Conservation (phyloP, 108 stramenopile species). For the Poteriospumella lacustris region DNA sequence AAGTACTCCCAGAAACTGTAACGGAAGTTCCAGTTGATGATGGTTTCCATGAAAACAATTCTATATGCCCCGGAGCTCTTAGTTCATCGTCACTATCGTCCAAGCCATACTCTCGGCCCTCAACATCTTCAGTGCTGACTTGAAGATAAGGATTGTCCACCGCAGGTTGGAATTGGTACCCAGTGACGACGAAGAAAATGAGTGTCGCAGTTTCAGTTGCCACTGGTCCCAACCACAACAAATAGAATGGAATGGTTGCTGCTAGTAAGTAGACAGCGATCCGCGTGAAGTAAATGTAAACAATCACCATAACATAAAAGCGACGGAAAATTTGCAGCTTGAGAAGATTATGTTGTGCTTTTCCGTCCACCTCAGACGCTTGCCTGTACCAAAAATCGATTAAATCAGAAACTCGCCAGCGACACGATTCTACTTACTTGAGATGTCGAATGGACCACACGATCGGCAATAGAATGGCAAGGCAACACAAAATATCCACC, state of each 20-base stretch:
- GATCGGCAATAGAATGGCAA: constrained; percentile 88
- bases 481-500: constrained; percentile 93
- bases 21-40: background rate
- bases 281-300: constrained; percentile 90
- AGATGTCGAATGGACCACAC: constrained; percentile 61
- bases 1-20: background rate
- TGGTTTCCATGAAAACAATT: too few relatives aligned
- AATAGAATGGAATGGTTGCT: constrained; percentile 70
- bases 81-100: constrained; percentile 18
- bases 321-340: constrained; percentile 81
- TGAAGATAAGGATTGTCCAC: constrained; percentile 71
- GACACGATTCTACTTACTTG: background rate
- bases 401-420: background rate
- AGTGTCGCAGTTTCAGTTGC: constrained; percentile 74
- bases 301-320: constrained; percentile 85
- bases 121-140: constrained; percentile 28
- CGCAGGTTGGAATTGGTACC: constrained; percentile 72
- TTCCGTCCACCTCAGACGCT: constrained; percentile 53
- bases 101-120: constrained; percentile 17
- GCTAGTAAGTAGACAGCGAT: constrained; percentile 83
- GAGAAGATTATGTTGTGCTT: constrained; percentile 48
- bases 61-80: background rate
- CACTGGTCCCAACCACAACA: constrained; percentile 77
- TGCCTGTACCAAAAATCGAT: background rate
- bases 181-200: constrained; percentile 79